Evolutionary conservation across 2,329 filamentous ascomycete genomes (phyloP).

Genomic region (Arthrobotrys sphaeroides): DNA sequence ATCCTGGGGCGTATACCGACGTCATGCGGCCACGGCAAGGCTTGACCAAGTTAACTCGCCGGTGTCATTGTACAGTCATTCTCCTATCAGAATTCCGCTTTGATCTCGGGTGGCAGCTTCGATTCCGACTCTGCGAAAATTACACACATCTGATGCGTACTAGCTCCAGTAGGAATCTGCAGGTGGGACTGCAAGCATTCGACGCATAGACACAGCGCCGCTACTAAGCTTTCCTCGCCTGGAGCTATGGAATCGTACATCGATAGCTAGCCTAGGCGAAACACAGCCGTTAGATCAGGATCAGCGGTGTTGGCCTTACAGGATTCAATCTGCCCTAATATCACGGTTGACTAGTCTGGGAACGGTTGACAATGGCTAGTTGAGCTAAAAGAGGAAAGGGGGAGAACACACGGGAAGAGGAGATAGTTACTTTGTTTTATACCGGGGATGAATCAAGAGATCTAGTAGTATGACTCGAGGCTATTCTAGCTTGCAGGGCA

Average conservation of each 20-base stretch:
- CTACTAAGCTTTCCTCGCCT: background rate
- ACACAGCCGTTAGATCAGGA: background rate
- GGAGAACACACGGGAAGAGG: no score
- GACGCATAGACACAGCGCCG: background rate
- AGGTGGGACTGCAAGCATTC: background rate
- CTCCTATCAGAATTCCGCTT: slow-evolving; percentile 5
- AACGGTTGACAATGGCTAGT: no score
- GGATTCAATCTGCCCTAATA: background rate
- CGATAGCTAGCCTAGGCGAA: background rate
- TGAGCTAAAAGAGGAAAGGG: background rate
- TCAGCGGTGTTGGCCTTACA: slow-evolving; percentile 11
- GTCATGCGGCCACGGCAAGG: background rate
- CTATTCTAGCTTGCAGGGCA: background rate
- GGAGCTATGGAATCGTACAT: background rate
- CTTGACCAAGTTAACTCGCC: background rate
- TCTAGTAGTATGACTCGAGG: background rate
- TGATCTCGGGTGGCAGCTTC: background rate
- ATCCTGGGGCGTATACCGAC: background rate
- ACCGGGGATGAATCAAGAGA: background rate
- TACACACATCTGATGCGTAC: background rate
- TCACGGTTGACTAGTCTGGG: no score
- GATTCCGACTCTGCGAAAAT: slow-evolving; percentile 31
- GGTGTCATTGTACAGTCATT: slow-evolving; percentile 8
- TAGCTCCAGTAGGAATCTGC: background rate
- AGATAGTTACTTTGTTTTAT: background rate